Evolutionary conservation across 441 rosid genomes (phyloP), one percentile per base, ranked within the genome.

Genomic region (Erodium texanum): DNA sequence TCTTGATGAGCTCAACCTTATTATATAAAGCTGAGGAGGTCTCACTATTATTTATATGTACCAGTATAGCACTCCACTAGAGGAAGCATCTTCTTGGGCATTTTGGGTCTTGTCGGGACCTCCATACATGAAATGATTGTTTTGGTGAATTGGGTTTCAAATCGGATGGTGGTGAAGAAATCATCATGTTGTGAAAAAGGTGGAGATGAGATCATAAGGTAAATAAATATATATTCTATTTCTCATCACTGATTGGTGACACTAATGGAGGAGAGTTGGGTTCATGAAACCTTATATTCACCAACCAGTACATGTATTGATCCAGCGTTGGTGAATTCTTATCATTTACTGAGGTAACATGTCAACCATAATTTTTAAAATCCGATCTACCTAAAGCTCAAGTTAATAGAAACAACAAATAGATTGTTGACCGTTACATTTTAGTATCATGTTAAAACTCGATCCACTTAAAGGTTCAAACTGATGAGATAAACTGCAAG

Each of bases 231-330:
- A 45, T 50, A 50, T 50, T 50, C 58, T 50, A n/a, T n/a, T 50
- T 50, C 58, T 15, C 16, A 50, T 50, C 58, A 50, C 20, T 50
- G 58, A 50, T n/a, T 50, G 58, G 58, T 50, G 58, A 50, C 58
- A 50, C 5, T 7, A 50, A 50, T 50, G 58, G 48, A 41, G 48
- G 9, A 9, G 58, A 50, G 58, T 50, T 50, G 20, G 19, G 58
- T 50, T 50, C 58, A 50, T 50, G 7, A 50, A 50, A 5, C 58
- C 20, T 50, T 50, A 50, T 16, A 15, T 50, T 15, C 20, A 15
- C 58, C 58, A 50, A 50, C 19, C 58, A 50, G 7, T 50, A 50
- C 18, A 1, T 50, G 58, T 16, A n/a, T 16, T 3, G 18, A 50
- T 50, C 3, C 20, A 50, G 16, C 58, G 14, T 16, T 50, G 58